phyloP scores from a whole-genome alignment of 129 eudicot genomes.

The Dittrichia graveolens region DNA sequence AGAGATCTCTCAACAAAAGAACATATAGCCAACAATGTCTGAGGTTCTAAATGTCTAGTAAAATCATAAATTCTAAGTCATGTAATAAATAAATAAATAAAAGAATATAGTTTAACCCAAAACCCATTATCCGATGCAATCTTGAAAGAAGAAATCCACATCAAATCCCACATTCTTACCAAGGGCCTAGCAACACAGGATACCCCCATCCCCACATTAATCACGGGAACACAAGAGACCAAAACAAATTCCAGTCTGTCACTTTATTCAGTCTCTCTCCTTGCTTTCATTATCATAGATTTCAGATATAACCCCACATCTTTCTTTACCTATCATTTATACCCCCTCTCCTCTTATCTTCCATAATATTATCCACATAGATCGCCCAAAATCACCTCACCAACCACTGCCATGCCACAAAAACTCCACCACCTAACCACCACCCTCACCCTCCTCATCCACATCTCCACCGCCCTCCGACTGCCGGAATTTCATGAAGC shows the following conservation, averaged over 20 bases:
- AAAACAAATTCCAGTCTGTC: slow-evolving; percentile 31
- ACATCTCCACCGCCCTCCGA: slow-evolving; percentile 12
- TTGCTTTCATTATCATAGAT: not conserved
- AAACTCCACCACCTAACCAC: not conserved
- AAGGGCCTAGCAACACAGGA: no score
- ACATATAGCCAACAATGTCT: no score
- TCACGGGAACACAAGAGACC: slow-evolving; percentile 43
- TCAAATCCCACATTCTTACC: no score
- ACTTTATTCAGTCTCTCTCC: slow-evolving; percentile 27
- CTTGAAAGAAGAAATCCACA: no score
- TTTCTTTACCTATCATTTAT: slow-evolving; percentile 15
- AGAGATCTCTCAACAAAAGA: no score
- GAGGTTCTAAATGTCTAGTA: no score
- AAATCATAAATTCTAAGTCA: no score
- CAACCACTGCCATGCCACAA: slow-evolving; percentile 25
- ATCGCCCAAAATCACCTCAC: not conserved
- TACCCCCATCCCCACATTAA: slow-evolving; percentile 34
- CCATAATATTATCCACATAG: not conserved
- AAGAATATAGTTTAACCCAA: no score
- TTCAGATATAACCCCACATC: slow-evolving; percentile 24
- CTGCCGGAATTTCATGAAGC: slow-evolving; percentile 71
- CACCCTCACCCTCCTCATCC: slow-evolving; percentile 12
- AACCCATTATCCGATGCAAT: no score
- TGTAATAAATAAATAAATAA: no score
- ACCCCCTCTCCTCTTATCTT: slow-evolving; percentile 13